Percentiles rank a stretch among this genome's conserved stretches.
Evolutionary conservation across 345 rosid species (phyloP).

Genomic region (Salix arbutifolia): DNA sequence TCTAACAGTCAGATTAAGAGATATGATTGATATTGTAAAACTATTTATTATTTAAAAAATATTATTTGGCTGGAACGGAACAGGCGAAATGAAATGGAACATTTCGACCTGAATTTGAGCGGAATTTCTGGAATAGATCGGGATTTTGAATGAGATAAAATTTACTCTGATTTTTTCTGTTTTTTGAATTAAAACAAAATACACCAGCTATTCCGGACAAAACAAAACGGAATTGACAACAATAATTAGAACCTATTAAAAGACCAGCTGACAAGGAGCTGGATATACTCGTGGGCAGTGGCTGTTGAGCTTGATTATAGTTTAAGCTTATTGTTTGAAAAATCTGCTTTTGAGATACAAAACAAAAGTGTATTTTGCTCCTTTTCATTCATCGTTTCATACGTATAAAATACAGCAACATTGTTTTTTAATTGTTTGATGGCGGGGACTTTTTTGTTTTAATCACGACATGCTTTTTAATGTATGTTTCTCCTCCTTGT

Average conservation of each 20-base stretch:
- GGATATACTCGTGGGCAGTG: background rate
- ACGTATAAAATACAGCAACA: background rate
- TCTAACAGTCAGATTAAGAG: too few relatives aligned
- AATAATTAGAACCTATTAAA: too few relatives aligned
- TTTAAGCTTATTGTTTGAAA: background rate
- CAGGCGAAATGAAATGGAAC: accelerated
- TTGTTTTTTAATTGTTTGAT: background rate
- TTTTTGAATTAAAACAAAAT: too few relatives aligned
- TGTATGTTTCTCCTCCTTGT: background rate
- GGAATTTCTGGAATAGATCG: accelerated
- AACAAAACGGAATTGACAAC: accelerated
- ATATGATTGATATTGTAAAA: too few relatives aligned
- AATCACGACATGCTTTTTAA: background rate
- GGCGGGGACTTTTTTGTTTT: background rate
- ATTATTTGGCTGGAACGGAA: too few relatives aligned
- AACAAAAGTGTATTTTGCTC: background rate
- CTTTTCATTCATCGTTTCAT: background rate
- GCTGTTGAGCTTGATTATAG: background rate
- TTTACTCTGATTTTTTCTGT: accelerated
- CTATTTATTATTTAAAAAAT: too few relatives aligned
- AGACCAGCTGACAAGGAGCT: background rate
- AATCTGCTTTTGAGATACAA: too few relatives aligned
- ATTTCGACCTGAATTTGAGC: too few relatives aligned
- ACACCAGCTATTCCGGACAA: accelerated
- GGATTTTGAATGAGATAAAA: too few relatives aligned